These are phyloP conservation scores for Durusdinium trenchii DNA, from an alignment of 73 alveolate genomes.

Conservation along the genomic window DNA sequence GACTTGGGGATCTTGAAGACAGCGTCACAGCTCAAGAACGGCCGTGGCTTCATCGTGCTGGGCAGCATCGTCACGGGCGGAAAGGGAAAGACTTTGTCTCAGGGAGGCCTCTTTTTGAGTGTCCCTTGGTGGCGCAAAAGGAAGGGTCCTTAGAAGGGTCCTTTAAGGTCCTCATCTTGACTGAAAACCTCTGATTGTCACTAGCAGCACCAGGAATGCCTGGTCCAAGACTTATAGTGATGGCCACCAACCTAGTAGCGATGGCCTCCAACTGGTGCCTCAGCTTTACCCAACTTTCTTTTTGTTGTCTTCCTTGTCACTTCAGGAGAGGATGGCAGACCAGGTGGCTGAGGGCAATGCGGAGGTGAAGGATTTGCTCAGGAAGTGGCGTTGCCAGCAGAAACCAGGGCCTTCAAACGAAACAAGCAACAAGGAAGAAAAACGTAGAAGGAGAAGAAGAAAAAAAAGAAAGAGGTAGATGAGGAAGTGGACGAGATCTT, in stretches of 20 bases:
- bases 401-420: not conserved
- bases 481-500: too few species aligned
- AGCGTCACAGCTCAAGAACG: slow-evolving; percentile 93
- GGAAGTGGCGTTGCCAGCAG: not conserved
- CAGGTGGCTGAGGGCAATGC: slow-evolving; percentile 79
- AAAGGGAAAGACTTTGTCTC: slow-evolving; percentile 21
- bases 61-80: slow-evolving; percentile 59
- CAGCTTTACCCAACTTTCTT: not conserved
- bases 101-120: slow-evolving; percentile 76
- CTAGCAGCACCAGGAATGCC: too few species aligned
- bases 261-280: too few species aligned
- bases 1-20: slow-evolving; percentile 79
- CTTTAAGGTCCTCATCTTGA: too few species aligned
- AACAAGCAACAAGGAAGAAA: not conserved
- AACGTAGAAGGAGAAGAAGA: too few species aligned
- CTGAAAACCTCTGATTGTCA: too few species aligned
- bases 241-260: too few species aligned
- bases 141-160: too few species aligned
- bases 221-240: too few species aligned
- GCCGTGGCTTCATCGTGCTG: slow-evolving; percentile 90
- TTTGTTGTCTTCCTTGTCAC: too few species aligned
- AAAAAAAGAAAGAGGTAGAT: too few species aligned
- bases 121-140: slow-evolving; percentile 29
- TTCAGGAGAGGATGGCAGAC: slow-evolving; percentile 84
- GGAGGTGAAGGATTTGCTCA: slow-evolving; percentile 72